Conservation (phyloP, 2,329 filamentous ascomycete genomes). For the Penicillium brasilianum region DNA sequence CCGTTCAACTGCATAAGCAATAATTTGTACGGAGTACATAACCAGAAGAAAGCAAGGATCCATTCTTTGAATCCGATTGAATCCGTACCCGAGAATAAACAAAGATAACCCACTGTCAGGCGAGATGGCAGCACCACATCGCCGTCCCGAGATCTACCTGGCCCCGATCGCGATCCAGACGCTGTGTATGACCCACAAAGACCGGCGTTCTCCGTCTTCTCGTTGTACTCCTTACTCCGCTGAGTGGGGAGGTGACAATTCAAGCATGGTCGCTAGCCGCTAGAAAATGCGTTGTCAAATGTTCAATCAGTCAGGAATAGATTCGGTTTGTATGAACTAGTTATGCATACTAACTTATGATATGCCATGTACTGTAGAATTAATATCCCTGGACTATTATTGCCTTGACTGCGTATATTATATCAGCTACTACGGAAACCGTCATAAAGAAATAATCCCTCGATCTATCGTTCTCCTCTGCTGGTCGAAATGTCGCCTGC, state of each 20-base stretch:
- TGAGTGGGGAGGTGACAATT: background rate
- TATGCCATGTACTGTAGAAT: background rate
- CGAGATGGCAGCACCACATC: background rate
- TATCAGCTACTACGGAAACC: too few relatives aligned
- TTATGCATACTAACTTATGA: too few relatives aligned
- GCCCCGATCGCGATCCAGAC: constrained; percentile 9
- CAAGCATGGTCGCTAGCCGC: background rate
- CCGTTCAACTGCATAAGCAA: background rate
- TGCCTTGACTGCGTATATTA: too few relatives aligned
- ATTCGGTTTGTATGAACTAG: too few relatives aligned
- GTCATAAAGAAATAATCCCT: background rate
- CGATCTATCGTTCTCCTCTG: background rate
- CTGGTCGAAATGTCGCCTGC: background rate
- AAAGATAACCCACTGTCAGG: background rate
- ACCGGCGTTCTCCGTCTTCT: background rate
- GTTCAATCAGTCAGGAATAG: too few relatives aligned
- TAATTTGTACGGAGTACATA: too few relatives aligned
- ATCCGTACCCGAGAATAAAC: background rate
- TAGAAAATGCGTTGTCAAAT: background rate
- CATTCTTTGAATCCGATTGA: background rate
- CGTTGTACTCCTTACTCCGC: background rate
- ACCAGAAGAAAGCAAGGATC: background rate
- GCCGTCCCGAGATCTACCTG: constrained; percentile 10
- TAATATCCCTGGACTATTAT: background rate
- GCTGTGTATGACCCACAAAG: background rate